These are phyloP conservation scores for Botrytis hyacinthi DNA, from an alignment of 2,329 filamentous ascomycete genomes.

Conservation along the genomic window DNA sequence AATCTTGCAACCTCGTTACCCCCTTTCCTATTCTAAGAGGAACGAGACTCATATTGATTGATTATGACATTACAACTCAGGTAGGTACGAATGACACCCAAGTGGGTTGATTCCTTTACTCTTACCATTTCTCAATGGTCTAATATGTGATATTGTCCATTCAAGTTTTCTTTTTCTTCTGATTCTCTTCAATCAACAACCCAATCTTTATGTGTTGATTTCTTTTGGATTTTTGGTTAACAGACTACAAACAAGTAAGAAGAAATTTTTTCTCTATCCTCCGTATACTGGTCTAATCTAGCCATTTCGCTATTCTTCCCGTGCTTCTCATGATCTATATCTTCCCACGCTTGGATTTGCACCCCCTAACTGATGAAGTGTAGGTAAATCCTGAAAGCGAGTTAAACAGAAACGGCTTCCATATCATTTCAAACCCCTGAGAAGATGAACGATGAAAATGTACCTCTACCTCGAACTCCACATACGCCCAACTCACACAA, in stretches of 20 bases:
- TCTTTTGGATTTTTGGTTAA: constrained; percentile 16
- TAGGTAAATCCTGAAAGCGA: neutral
- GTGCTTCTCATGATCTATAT: neutral
- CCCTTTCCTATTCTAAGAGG: neutral
- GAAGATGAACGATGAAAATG: constrained; percentile 15
- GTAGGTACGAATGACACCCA: neutral
- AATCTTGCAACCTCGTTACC: neutral
- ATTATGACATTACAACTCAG: neutral
- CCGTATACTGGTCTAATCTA: neutral
- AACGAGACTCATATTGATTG: neutral
- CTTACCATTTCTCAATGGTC: neutral
- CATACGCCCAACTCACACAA: constrained; percentile 15
- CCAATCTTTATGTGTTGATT: neutral
- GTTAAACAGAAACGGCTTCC: constrained; percentile 4
- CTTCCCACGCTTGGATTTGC: neutral
- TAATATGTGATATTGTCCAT: neutral
- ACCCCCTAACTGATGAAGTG: neutral
- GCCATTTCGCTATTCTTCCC: too few species aligned
- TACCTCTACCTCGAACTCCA: constrained; percentile 4
- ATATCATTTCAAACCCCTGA: constrained; percentile 12
- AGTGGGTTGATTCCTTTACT: neutral
- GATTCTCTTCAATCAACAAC: neutral
- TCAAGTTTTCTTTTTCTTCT: neutral
- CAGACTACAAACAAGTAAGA: neutral
- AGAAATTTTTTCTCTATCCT: neutral